Percentiles rank a stretch among this genome's conserved stretches.
Conservation (phyloP, 177 flowering plant genomes). For the Telopea speciosissima region DNA sequence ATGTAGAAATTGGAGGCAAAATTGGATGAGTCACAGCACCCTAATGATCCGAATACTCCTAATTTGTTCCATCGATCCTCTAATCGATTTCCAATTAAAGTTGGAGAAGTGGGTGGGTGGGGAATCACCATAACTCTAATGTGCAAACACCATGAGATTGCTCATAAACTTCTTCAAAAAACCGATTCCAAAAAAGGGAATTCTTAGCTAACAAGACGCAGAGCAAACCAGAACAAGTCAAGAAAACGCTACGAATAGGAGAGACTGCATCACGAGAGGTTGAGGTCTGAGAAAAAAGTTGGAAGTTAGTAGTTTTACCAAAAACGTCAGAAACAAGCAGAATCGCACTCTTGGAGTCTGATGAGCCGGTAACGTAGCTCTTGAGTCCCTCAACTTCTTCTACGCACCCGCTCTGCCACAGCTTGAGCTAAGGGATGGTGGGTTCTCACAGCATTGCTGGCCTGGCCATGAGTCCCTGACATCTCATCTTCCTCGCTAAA, state of each 20-base stretch:
- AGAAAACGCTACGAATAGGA: too few species aligned
- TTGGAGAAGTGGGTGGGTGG: too few species aligned
- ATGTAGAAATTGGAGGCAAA: too few species aligned
- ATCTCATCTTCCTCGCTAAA: slow-evolving; percentile 17
- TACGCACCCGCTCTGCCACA: slow-evolving; percentile 36
- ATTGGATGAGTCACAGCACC: too few species aligned
- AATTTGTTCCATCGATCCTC: background rate
- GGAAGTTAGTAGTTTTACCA: slow-evolving; percentile 24
- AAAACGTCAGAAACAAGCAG: slow-evolving; percentile 43
- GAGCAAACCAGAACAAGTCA: slow-evolving; percentile 2
- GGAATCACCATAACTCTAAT: background rate
- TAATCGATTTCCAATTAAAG: background rate
- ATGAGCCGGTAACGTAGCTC: slow-evolving; percentile 35
- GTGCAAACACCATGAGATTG: background rate
- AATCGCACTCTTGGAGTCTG: slow-evolving; percentile 37
- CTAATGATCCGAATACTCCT: too few species aligned
- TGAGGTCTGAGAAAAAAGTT: too few species aligned
- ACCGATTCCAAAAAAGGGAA: too few species aligned
- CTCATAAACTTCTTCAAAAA: background rate
- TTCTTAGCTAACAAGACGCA: too few species aligned
- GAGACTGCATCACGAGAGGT: too few species aligned
- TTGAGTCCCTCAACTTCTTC: slow-evolving; percentile 38
- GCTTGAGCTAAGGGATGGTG: slow-evolving; percentile 38
- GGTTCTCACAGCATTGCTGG: slow-evolving; percentile 51
- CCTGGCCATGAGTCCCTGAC: too few species aligned